A percentile compares a stretch with the other conserved stretches of the same genome.
Conservation (phyloP, 495 filamentous ascomycete genomes). For the Cenococcum geophilum region DNA sequence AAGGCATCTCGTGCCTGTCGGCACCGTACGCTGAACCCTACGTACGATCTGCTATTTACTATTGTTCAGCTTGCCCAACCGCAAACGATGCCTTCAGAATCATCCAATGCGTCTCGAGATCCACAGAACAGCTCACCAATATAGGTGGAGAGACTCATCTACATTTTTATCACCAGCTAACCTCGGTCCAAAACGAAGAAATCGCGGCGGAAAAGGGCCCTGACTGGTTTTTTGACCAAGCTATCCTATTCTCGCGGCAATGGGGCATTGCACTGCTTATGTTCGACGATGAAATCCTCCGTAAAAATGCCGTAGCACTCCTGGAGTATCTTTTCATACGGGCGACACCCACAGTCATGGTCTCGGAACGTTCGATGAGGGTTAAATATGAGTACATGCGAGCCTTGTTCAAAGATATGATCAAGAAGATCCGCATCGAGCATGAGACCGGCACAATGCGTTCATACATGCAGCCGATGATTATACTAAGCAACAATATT, state of each 20-base stretch:
- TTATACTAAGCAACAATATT: constrained; percentile 4
- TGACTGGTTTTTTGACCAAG: constrained; percentile 20
- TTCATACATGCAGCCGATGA: constrained; percentile 22
- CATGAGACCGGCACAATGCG: constrained; percentile 15
- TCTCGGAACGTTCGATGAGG: not conserved
- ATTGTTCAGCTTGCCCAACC: constrained; percentile 17
- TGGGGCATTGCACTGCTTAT: constrained; percentile 20
- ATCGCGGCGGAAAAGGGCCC: constrained; percentile 6
- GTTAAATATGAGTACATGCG: constrained; percentile 15
- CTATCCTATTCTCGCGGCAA: constrained; percentile 2
- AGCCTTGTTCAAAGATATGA: constrained; percentile 3
- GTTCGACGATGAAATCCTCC: constrained; percentile 24
- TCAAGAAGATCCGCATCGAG: constrained; percentile 10
- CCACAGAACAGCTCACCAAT: constrained; percentile 10
- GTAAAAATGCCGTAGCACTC: constrained; percentile 2
- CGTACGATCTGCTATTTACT: constrained; percentile 22
- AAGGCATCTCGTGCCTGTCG: constrained; percentile 13
- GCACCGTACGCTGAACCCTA: constrained; percentile 19
- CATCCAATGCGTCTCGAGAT: constrained; percentile 15
- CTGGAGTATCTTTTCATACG: constrained; percentile 17
- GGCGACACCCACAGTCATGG: not conserved
- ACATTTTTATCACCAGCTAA: constrained; percentile 17
- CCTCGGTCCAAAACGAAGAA: constrained; percentile 11
- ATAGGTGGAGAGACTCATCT: constrained; percentile 16
- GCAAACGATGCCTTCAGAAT: constrained; percentile 4